phyloP scores from a whole-genome alignment of 1,284 basidiomycete species.

The Singerocomus rubriflavus region DNA sequence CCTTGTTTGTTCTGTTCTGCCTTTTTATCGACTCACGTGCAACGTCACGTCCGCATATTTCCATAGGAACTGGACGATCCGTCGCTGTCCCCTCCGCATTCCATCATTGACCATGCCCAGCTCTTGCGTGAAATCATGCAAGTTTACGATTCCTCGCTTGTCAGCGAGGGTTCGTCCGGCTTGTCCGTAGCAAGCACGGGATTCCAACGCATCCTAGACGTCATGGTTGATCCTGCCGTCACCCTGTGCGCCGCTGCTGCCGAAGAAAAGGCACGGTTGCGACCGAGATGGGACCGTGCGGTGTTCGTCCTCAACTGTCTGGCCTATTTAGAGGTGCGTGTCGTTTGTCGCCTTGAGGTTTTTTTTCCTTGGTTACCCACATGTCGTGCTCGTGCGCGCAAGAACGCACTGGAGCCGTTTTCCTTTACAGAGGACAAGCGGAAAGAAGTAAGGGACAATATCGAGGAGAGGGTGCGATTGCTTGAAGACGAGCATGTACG shows the following conservation, averaged over 20 bases:
- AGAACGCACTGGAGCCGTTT: slow-evolving; percentile 74
- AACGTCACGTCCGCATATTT: too few relatives aligned
- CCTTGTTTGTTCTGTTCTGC: neutral
- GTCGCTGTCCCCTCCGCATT: slow-evolving; percentile 72
- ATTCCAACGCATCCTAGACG: slow-evolving; percentile 69
- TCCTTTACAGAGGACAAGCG: slow-evolving; percentile 69
- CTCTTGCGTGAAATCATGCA: slow-evolving; percentile 84
- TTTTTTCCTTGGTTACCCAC: neutral
- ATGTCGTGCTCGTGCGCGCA: neutral
- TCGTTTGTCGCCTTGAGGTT: neutral
- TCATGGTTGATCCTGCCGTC: slow-evolving; percentile 80
- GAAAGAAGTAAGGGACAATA: slow-evolving; percentile 53
- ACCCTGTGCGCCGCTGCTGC: slow-evolving; percentile 71
- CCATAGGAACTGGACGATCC: slow-evolving; percentile 70
- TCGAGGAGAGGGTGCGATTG: slow-evolving; percentile 60
- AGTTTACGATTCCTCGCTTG: slow-evolving; percentile 82
- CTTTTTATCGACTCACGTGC: too few relatives aligned
- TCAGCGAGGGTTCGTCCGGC: slow-evolving; percentile 46
- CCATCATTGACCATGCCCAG: slow-evolving; percentile 78
- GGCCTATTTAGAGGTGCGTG: slow-evolving; percentile 66
- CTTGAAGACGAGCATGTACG: slow-evolving; percentile 83
- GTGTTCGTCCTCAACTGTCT: slow-evolving; percentile 86
- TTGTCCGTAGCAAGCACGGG: slow-evolving; percentile 12
- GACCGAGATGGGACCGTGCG: slow-evolving; percentile 70
- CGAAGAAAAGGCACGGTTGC: slow-evolving; percentile 57